phyloP scores from a whole-genome alignment of 2,329 filamentous ascomycete species.

The Penicillium sp. region DNA sequence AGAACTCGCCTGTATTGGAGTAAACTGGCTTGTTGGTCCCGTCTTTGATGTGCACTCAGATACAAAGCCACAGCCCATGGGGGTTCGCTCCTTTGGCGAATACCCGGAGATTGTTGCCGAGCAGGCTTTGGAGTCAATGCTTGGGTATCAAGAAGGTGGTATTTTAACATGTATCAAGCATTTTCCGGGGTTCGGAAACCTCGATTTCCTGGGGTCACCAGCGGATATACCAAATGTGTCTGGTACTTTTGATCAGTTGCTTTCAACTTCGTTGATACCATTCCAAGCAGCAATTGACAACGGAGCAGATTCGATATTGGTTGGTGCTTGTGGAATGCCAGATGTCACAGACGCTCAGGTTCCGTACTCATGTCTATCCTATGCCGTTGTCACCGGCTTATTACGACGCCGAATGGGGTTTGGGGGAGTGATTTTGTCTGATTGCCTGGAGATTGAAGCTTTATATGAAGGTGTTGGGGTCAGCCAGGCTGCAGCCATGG shows the following conservation, averaged over 20 bases:
- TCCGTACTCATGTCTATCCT: conserved; percentile 9
- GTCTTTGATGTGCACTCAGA: conserved; percentile 13
- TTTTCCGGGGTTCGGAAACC: conserved; percentile 12
- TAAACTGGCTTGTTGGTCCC: conserved; percentile 13
- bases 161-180: conserved; percentile 12
- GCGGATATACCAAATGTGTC: conserved; percentile 14
- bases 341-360: conserved; percentile 11
- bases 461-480: conserved; percentile 13
- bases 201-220: conserved; percentile 13
- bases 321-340: conserved; percentile 13
- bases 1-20: conserved; percentile 10
- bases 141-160: conserved; percentile 10
- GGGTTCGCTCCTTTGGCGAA: conserved; percentile 14
- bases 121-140: conserved; percentile 11
- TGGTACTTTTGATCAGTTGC: conserved; percentile 11
- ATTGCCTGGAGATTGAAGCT: conserved; percentile 13
- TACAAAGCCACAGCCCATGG: conserved; percentile 12
- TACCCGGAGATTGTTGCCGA: conserved; percentile 12
- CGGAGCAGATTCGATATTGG: conserved; percentile 6
- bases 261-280: conserved; percentile 10
- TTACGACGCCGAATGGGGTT: conserved; percentile 13
- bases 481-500: conserved; percentile 13
- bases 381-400: conserved; percentile 11
- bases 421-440: conserved; percentile 10
- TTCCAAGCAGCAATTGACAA: conserved; percentile 13